Evolutionary conservation across 1,284 basidiomycete genomes (phyloP).

Genomic region (Trametes sp.): DNA sequence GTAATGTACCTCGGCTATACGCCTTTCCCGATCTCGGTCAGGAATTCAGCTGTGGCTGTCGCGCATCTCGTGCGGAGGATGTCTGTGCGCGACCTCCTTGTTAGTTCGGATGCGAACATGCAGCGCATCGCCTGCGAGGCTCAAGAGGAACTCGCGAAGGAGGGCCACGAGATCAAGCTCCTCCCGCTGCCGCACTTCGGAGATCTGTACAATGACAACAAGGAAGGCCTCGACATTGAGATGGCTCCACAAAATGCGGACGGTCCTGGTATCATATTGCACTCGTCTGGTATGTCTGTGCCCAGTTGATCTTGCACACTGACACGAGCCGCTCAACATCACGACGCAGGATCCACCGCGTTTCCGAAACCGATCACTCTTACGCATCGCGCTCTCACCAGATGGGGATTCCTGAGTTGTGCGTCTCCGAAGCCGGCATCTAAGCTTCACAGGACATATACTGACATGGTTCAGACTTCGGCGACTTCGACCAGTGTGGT

Average conservation of each 20-base stretch:
- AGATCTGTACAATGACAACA: constrained; percentile 21
- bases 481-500: constrained; percentile 35
- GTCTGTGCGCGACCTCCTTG: constrained; percentile 27
- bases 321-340: background rate
- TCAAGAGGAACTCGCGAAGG: constrained; percentile 23
- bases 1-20: constrained; percentile 41
- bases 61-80: constrained; percentile 38
- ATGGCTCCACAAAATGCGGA: constrained; percentile 21
- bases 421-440: background rate
- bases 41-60: constrained; percentile 43
- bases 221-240: constrained; percentile 28
- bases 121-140: constrained; percentile 30
- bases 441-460: no score
- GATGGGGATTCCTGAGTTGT: constrained; percentile 26
- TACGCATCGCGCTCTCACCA: constrained; percentile 17
- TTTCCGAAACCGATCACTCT: constrained; percentile 41
- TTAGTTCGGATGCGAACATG: constrained; percentile 34
- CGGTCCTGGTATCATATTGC: constrained; percentile 38
- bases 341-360: constrained; percentile 38
- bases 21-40: constrained; percentile 42
- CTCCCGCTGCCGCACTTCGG: constrained; percentile 26
- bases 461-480: constrained; percentile 33
- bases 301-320: no score
- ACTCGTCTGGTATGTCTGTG: constrained; percentile 43
- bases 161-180: constrained; percentile 23